A percentile compares a stretch with the other conserved stretches of the same genome.
These are phyloP conservation scores for Graphium sp. DNA, from an alignment of 2,329 filamentous ascomycete species.

Conservation along the genomic window DNA sequence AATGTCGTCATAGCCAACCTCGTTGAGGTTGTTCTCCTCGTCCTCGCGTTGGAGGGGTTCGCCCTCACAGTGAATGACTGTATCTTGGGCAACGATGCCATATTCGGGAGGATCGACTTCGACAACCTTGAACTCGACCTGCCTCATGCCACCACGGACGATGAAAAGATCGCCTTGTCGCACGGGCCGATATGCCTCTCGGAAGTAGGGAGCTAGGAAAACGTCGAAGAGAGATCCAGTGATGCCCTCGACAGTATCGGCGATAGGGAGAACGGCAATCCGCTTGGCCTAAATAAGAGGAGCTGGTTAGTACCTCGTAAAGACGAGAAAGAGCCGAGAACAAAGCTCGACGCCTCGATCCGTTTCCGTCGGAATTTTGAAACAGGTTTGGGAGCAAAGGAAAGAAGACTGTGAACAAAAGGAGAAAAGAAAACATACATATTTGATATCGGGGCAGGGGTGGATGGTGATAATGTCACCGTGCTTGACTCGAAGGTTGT, in stretches of 20 bases:
- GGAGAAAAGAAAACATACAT: slow-evolving; percentile 47
- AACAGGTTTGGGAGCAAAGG: too few species aligned
- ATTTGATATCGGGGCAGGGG: slow-evolving; percentile 99
- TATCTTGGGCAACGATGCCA: slow-evolving; percentile 96
- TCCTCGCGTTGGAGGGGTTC: slow-evolving; percentile 91
- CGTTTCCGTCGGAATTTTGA: too few species aligned
- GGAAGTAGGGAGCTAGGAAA: slow-evolving; percentile 98
- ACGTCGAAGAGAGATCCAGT: slow-evolving; percentile 97
- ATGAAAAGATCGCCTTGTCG: slow-evolving; percentile 97
- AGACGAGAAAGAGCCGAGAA: neutral
- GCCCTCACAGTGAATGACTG: slow-evolving; percentile 96
- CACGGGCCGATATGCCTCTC: slow-evolving; percentile 93
- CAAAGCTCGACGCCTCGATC: too few species aligned
- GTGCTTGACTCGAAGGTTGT: slow-evolving; percentile 97
- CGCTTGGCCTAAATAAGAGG: slow-evolving; percentile 86
- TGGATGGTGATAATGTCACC: slow-evolving; percentile 96
- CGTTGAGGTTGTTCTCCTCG: slow-evolving; percentile 97
- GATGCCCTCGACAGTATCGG: slow-evolving; percentile 93
- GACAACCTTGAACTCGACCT: slow-evolving; percentile 99
- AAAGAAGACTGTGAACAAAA: too few species aligned
- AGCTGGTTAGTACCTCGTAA: slow-evolving; percentile 10
- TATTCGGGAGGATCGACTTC: slow-evolving; percentile 98
- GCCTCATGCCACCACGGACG: slow-evolving; percentile 92
- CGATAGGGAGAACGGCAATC: slow-evolving; percentile 93
- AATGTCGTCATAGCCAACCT: slow-evolving; percentile 98